Conservation (phyloP, 805 yeast genomes). For the Tetrapisispora iriomotensis region DNA sequence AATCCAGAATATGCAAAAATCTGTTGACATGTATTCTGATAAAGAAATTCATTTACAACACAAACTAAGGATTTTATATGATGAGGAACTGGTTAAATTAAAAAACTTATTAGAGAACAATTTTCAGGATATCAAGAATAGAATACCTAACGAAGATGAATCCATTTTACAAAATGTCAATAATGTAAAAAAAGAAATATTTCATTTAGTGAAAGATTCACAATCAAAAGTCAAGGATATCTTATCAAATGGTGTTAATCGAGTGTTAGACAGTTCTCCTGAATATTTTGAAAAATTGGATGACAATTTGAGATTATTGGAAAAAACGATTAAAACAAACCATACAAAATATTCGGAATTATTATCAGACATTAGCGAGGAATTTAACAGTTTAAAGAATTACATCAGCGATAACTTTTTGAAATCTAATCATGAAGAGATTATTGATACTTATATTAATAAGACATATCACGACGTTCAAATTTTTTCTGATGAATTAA, state of each 20-base stretch:
- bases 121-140: conserved; percentile 5
- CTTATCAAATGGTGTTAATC: conserved; percentile 17
- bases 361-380: conserved; percentile 29
- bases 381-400: conserved; percentile 26
- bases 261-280: conserved; percentile 19
- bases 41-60: conserved; percentile 22
- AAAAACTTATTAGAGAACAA: conserved; percentile 6
- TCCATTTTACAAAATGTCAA: conserved; percentile 10
- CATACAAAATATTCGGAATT: conserved; percentile 17
- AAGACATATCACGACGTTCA: conserved; percentile 20
- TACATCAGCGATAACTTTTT: conserved; percentile 25
- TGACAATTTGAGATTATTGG: conserved; percentile 14
- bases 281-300: conserved; percentile 12
- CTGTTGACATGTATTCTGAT: conserved; percentile 14
- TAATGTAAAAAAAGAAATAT: conserved; percentile 13
- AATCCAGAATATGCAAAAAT: conserved; percentile 13
- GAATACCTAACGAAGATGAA: conserved; percentile 9
- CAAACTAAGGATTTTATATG: conserved; percentile 5
- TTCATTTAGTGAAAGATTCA: conserved; percentile 9
- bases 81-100: conserved; percentile 14
- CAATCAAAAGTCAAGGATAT: conserved; percentile 13
- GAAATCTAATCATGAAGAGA: conserved; percentile 22
- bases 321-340: conserved; percentile 11
- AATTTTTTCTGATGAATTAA: conserved; percentile 16
- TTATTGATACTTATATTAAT: conserved; percentile 19